Evolutionary conservation across 805 yeast genomes (phyloP).

Genomic region (Candida koratica): DNA sequence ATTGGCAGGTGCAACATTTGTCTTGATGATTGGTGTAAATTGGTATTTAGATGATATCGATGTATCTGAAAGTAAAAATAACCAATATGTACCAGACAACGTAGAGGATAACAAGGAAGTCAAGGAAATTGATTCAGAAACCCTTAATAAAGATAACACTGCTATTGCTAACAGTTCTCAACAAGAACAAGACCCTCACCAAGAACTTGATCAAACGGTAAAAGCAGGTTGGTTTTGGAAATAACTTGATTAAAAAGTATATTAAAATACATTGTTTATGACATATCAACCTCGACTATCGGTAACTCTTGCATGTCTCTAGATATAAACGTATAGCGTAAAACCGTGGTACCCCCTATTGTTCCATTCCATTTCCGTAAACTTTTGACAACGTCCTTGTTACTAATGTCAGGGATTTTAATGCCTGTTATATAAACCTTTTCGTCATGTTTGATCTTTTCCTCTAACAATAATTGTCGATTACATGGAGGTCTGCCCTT

Average conservation of each 20-base stretch:
- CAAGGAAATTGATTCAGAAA: too few relatives aligned
- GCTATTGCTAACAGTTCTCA: too few relatives aligned
- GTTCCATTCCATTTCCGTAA: slow-evolving; percentile 79
- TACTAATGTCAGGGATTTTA: slow-evolving; percentile 68
- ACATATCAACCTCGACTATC: slow-evolving; percentile 14
- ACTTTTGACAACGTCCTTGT: slow-evolving; percentile 51
- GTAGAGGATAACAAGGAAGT: too few relatives aligned
- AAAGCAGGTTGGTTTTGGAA: slow-evolving; percentile 18
- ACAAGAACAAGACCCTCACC: too few relatives aligned
- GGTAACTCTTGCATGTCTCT: slow-evolving; percentile 27
- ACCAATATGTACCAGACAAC: too few relatives aligned
- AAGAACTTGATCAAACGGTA: too few relatives aligned
- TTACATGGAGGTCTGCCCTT: slow-evolving; percentile 83
- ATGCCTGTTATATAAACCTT: slow-evolving; percentile 66
- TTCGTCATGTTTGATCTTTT: slow-evolving; percentile 55
- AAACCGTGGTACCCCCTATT: slow-evolving; percentile 66
- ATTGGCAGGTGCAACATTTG: slow-evolving; percentile 23
- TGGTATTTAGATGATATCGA: slow-evolving; percentile 16
- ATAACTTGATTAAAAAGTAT: slow-evolving; percentile 3
- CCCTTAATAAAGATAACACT: too few relatives aligned
- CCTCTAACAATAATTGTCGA: slow-evolving; percentile 64
- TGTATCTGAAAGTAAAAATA: too few relatives aligned
- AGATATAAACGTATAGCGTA: slow-evolving; percentile 46
- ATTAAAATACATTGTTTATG: neutral
- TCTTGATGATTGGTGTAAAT: slow-evolving; percentile 22